A percentile compares a stretch with the other conserved stretches of the same genome.
Conservation (phyloP, 2,329 filamentous ascomycete species). For the Harringtonia aguacate region DNA sequence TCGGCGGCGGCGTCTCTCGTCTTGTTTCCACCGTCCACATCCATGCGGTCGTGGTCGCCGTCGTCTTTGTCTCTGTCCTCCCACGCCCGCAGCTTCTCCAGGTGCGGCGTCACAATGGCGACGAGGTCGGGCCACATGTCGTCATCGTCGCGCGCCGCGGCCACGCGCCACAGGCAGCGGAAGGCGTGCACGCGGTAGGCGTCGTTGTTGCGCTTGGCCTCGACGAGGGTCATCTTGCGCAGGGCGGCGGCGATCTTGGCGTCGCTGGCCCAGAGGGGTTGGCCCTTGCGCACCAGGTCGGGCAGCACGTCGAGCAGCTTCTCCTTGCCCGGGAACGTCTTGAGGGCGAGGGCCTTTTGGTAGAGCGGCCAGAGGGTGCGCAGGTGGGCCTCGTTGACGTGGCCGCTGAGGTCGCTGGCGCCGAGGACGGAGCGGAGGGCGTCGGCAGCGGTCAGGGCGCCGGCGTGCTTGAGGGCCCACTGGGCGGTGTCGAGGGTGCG, state of each 20-base stretch:
- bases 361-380: constrained; percentile 69
- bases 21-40: constrained; percentile 1
- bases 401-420: constrained; percentile 43
- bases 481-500: constrained; percentile 65
- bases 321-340: constrained; percentile 91
- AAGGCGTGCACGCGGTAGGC: constrained; percentile 71
- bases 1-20: constrained; percentile 22
- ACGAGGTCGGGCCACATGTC: constrained; percentile 60
- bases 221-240: constrained; percentile 71
- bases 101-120: constrained; percentile 49
- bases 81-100: constrained; percentile 48
- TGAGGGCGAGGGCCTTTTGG: constrained; percentile 71
- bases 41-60: constrained; percentile 15
- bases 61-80: constrained; percentile 61
- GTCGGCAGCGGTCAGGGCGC: constrained; percentile 69
- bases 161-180: constrained; percentile 59
- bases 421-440: constrained; percentile 55
- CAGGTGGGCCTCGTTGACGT: constrained; percentile 50
- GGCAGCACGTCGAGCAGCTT: constrained; percentile 71
- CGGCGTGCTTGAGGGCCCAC: constrained; percentile 86
- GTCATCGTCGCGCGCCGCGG: constrained; percentile 59
- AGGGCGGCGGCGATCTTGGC: constrained; percentile 47
- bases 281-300: constrained; percentile 59
- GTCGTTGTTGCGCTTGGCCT: constrained; percentile 88
- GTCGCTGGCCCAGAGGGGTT: constrained; percentile 45